Percentiles rank a stretch among this genome's conserved stretches.
Evolutionary conservation across 306 rosid species (phyloP).

Genomic region (Chamaecrista fasciculata): DNA sequence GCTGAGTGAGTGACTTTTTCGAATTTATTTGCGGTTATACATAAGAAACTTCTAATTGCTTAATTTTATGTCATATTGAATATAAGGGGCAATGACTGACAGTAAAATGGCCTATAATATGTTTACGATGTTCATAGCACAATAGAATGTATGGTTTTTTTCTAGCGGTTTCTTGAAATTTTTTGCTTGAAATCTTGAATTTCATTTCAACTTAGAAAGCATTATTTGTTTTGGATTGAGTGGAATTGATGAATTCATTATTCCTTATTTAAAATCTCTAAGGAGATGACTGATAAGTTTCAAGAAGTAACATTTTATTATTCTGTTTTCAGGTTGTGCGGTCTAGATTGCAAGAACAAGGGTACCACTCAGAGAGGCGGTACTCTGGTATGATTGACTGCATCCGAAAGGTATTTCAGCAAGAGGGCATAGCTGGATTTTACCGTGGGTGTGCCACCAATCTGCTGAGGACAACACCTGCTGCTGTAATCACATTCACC

Average conservation of each 20-base stretch:
- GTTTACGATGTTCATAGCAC: background rate
- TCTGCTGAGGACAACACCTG: conserved; percentile 64
- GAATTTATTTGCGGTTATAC: background rate
- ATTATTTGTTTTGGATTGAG: background rate
- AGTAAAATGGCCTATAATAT: background rate
- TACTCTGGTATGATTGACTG: conserved; percentile 62
- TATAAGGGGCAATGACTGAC: background rate
- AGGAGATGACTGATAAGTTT: background rate
- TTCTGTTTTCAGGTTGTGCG: conserved; percentile 57
- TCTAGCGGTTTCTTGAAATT: background rate
- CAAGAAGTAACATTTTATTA: background rate
- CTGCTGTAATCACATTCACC: conserved; percentile 63
- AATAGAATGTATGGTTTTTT: background rate
- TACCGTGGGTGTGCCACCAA: conserved; percentile 73
- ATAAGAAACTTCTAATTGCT: background rate
- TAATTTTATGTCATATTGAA: background rate
- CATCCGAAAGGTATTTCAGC: conserved; percentile 57
- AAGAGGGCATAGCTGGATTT: conserved; percentile 66
- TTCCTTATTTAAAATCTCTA: background rate
- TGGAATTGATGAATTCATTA: background rate
- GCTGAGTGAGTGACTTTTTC: background rate
- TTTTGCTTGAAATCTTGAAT: background rate
- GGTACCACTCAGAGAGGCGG: conserved; percentile 66
- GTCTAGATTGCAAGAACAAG: conserved; percentile 80
- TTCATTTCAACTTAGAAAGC: background rate